Evolutionary conservation across 257 asterid species (phyloP), one percentile per base, ranked within the genome.

Genomic region (Solanum clarkiae): DNA sequence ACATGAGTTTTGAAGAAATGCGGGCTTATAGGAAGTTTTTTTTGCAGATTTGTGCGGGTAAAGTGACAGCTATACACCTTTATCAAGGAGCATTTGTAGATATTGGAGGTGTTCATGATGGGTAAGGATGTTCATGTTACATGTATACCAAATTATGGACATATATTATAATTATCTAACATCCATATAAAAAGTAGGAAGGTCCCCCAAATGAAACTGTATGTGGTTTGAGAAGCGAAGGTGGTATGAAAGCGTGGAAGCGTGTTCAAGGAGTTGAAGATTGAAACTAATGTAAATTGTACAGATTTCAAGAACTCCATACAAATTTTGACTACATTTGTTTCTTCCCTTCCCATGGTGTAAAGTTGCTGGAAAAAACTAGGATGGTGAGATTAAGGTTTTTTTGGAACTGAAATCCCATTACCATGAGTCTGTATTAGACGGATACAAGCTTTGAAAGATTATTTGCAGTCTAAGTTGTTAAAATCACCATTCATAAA

Each of bases 31-130:
- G 68, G 66, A 83, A 16, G 24, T 36, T 20, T 84, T 65, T 90
- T 80, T 86, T 55, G 54, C 89, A 96, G 99, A 93, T 96, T 85
- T 96, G 99, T 91, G 94, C 95, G 51, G 99, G 98, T 86, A 95
- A 89, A 90, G 98, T 96, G 87, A 92, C 93, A 69, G 98, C 97
- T 26, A 81, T 96, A 84, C 98, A 96, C 85, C 99, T 96, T 84
- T 94, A 96, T 87, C 99, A 96, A 93, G 99, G 99, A 90, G 99
- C 99, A 63, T 96, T 96, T 89, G 98, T 96, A 15, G 99, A 96
- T 90, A 92, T 96, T 80, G 99, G 99, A 83, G 94, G 99, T 49
- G 99, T 96, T 83, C 92, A 94, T 87, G 99, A 94, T 85, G 99
- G 99, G 99, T 96, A 89, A 87, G 91, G 85, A 26, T 84, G 18